Conservation (phyloP, 306 rosid species). For the Adenanthera pavonina region DNA sequence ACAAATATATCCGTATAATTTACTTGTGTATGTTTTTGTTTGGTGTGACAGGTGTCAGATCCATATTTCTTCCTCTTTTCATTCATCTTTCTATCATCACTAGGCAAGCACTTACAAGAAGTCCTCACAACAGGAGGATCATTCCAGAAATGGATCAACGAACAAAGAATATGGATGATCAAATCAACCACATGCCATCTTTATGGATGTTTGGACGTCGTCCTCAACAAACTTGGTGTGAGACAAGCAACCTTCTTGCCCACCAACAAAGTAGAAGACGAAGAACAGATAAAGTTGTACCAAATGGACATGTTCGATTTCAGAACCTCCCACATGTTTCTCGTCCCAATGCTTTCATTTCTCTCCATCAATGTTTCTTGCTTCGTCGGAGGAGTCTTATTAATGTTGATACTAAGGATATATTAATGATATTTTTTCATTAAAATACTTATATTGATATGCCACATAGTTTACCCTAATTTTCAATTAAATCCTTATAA, state of each 20-base stretch:
- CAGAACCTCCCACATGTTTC: slow-evolving; percentile 54
- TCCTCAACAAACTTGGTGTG: slow-evolving; percentile 57
- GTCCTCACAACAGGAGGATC: slow-evolving; percentile 58
- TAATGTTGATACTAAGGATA: too few relatives aligned
- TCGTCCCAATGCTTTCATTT: slow-evolving; percentile 60
- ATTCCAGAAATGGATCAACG: slow-evolving; percentile 55
- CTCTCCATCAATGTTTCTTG: slow-evolving; percentile 54
- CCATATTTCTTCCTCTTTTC: slow-evolving; percentile 44
- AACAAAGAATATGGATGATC: slow-evolving; percentile 79
- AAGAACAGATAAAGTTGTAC: slow-evolving; percentile 57
- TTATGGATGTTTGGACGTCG: slow-evolving; percentile 64
- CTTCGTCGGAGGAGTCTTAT: slow-evolving; percentile 49
- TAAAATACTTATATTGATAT: too few relatives aligned
- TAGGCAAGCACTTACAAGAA: slow-evolving; percentile 45
- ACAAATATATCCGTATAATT: too few relatives aligned
- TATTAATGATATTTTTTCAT: too few relatives aligned
- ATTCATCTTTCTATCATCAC: slow-evolving; percentile 57
- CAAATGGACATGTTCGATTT: slow-evolving; percentile 61
- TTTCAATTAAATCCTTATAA: too few relatives aligned
- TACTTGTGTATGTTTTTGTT: too few relatives aligned
- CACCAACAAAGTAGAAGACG: slow-evolving; percentile 63
- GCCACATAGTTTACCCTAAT: too few relatives aligned
- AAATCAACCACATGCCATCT: slow-evolving; percentile 53
- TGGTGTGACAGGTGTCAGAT: slow-evolving; percentile 56
- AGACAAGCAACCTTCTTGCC: slow-evolving; percentile 64